Evolutionary conservation across 2,329 filamentous ascomycete genomes (phyloP), one percentile per base, ranked within the genome.

Genomic region (Sporothrix mexicana): DNA sequence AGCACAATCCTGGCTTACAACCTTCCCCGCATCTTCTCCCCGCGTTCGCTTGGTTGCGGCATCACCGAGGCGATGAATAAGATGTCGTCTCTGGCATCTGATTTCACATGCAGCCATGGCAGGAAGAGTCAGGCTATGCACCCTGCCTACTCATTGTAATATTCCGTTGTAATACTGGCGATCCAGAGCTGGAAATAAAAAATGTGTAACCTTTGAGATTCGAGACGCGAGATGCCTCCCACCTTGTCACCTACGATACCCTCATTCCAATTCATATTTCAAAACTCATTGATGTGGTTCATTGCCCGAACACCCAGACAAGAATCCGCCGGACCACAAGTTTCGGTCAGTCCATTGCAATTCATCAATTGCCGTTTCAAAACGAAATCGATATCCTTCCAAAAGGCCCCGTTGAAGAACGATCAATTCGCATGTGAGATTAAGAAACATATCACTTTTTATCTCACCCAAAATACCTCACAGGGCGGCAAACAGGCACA

Each of bases 21-120:
- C 59, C 17, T 64, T 64, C 59, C 59, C 59, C 59, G 36, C 59
- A 3, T 23, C 17, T n/a, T 20, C 53, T 25, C 25, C 30, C 25
- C 25, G 57, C 55, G 10, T 15, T 59, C 23, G 1, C 15, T 30
- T 59, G 2, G 1, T 30, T 5, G 7, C 36, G 23, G 55, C 25
- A 17, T 59, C 55, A 59, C 55, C 55, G 10, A 25, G 51, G 51
- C 20, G 51, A 2, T 3, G 30, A 47, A 47, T 13, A 47, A 20
- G n/a, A 20, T 62, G 30, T 9, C 2, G 5, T 62, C n/a, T 8
- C 23, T 64, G 30, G 7, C 36, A 64, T 64, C 4, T 64, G 59
- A 45, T 64, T 64, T 64, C 59, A 64, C 59, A 64, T 64, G 59
- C 12, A n/a, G n/a, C n/a, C n/a, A n/a, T n/a, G n/a, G n/a, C n/a